A percentile compares a stretch with the other conserved stretches of the same genome.
Conservation (phyloP, 2,329 filamentous ascomycete species). For the Penicillium sp. region DNA sequence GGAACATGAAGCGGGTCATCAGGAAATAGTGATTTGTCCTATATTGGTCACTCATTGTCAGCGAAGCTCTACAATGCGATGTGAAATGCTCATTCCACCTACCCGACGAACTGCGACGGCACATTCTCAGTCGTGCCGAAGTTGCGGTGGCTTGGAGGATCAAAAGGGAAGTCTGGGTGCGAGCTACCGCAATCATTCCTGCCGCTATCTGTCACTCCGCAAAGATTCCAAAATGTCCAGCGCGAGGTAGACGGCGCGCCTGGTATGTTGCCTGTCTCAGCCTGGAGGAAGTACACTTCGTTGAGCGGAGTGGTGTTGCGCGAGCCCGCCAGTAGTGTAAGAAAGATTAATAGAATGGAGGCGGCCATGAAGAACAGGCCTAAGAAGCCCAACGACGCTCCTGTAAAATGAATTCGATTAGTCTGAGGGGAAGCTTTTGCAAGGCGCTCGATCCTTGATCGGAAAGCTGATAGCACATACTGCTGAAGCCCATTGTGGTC, state of each 20-base stretch:
- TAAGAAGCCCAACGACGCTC: constrained; percentile 58
- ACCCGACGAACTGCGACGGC: constrained; percentile 60
- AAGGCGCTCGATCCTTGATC: not conserved
- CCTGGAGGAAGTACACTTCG: constrained; percentile 83
- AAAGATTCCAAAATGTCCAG: constrained; percentile 92
- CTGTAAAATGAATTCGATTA: constrained; percentile 39
- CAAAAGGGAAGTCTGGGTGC: constrained; percentile 69
- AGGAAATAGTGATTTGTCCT: constrained; percentile 73
- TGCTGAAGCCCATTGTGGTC: constrained; percentile 33
- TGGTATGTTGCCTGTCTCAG: constrained; percentile 73
- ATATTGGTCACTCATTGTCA: constrained; percentile 20
- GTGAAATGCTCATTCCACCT: constrained; percentile 27
- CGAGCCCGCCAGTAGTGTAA: constrained; percentile 67
- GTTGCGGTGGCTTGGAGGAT: constrained; percentile 58
- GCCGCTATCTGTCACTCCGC: constrained; percentile 59
- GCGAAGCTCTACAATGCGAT: not conserved
- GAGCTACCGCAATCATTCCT: constrained; percentile 67
- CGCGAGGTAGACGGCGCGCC: constrained; percentile 70
- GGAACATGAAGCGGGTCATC: constrained; percentile 90
- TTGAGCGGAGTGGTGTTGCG: constrained; percentile 64
- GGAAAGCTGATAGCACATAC: constrained; percentile 29
- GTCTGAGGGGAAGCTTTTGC: constrained; percentile 2
- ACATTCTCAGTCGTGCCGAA: constrained; percentile 62
- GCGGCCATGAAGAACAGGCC: constrained; percentile 67
- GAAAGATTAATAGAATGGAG: constrained; percentile 66